A percentile compares a stretch with the other conserved stretches of the same genome.
These are phyloP conservation scores for Eucommia ulmoides DNA, from an alignment of 257 asterid species.

Conservation along the genomic window DNA sequence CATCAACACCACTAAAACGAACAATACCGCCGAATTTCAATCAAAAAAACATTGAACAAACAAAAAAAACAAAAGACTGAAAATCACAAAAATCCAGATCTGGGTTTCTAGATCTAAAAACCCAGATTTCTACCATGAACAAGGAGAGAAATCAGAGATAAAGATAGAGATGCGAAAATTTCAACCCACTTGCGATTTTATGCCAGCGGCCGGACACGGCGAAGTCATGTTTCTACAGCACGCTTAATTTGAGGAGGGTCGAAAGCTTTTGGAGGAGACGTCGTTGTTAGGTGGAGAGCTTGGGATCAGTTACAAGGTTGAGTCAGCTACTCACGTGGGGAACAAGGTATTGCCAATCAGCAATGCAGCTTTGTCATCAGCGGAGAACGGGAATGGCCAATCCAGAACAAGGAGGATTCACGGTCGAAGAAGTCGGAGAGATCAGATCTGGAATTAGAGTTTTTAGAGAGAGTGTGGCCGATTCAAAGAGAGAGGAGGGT, in stretches of 20 bases:
- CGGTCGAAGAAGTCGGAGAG: no score
- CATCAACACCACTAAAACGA: no score
- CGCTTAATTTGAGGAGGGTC: constrained; percentile 25
- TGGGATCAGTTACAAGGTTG: constrained; percentile 24
- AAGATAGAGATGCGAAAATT: constrained; percentile 19
- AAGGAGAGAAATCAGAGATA: constrained; percentile 13
- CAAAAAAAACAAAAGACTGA: no score
- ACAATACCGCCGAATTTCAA: no score
- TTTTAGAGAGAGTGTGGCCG: no score
- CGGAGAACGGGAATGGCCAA: constrained; percentile 17
- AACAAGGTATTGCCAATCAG: constrained; percentile 47
- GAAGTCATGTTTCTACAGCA: constrained; percentile 28
- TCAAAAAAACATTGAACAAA: no score
- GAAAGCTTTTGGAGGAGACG: constrained; percentile 17
- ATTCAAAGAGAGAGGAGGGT: no score
- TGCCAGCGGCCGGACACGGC: constrained; percentile 32
- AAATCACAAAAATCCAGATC: no score
- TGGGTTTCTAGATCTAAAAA: no score
- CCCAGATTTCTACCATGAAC: no score
- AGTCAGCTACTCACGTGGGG: constrained; percentile 17
- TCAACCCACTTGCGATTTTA: constrained; percentile 12
- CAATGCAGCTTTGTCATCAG: constrained; percentile 15
- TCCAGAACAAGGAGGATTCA: no score
- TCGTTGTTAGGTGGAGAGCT: constrained; percentile 15
- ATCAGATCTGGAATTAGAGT: no score